Base-by-base conservation (phyloP, 164 flowering plant species). In the Vitis cinerea region DNA sequence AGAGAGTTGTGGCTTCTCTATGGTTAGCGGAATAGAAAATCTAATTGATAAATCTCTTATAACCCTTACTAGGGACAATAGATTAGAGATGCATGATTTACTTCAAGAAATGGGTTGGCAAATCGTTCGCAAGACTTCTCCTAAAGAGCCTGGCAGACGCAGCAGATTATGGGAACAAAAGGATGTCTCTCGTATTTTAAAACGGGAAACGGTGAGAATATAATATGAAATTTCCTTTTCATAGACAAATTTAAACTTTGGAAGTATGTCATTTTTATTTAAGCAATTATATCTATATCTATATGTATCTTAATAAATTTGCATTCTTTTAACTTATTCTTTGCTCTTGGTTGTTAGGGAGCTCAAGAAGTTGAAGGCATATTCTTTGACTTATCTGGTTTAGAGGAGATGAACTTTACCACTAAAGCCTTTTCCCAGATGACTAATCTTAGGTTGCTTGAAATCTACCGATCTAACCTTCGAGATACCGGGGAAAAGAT, bases 101-200 rank as follows among this genome's bases (percentile, higher is more conserved):
- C 10, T 75, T 3, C 37, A 71, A 37, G 44, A 37, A 16, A 50
- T 74, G 72, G 71, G 72, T 19, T 27, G 67, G 15, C 50, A 73
- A 30, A 66, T 73, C 47, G 62, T 59, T 37, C 44, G n/a, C 9
- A 13, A 50, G 15, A 49, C 23, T 51, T 70, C 49, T 54, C 54
- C 44, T 37, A 37, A 23, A 23, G 69, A 74, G 4, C 54, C 61
- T 23, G 77, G 65, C 9, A 51, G 59, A 19, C 59, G 67, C 1
- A 64, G 69, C 30, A 57, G 77, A 59, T 47, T 74, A 17, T 74
- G 77, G 77, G 10, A 2, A 15, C 50, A 4, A 0, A 48, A 66
- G 14, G 75, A 72, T 16, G 12, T 64, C 7, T 4, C 1, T 61
- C 19, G 60, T 16, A 61, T 72, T 13, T 27, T 72, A 1, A 37